Evolutionary conservation across 2,329 filamentous ascomycete species (phyloP).

Genomic region (Epichloe typhina): DNA sequence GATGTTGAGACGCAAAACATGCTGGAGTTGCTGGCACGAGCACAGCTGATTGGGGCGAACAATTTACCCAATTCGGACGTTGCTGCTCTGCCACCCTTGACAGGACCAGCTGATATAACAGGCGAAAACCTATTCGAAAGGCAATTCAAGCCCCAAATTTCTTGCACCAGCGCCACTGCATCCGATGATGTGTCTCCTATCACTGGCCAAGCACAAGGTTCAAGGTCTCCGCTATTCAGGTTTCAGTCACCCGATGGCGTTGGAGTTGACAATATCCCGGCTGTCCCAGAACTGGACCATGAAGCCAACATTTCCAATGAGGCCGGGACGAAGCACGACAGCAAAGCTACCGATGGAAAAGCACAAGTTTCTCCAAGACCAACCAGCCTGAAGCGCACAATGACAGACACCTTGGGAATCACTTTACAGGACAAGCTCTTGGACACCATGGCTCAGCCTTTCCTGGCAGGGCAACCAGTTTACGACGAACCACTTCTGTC

Average conservation of each 20-base stretch:
- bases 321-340: slow-evolving; percentile 43
- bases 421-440: slow-evolving; percentile 71
- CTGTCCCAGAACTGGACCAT: slow-evolving; percentile 11
- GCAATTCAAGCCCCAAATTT: slow-evolving; percentile 50
- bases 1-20: slow-evolving; percentile 82
- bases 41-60: slow-evolving; percentile 62
- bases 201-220: slow-evolving; percentile 8
- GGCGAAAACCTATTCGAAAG: slow-evolving; percentile 75
- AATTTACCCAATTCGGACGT: slow-evolving; percentile 39
- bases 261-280: slow-evolving; percentile 8
- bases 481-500: slow-evolving; percentile 28
- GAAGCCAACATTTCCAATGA: slow-evolving; percentile 38
- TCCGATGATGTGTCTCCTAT: slow-evolving; percentile 23
- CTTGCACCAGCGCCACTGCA: slow-evolving; percentile 34
- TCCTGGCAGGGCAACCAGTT: slow-evolving; percentile 34
- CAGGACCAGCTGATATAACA: slow-evolving; percentile 62
- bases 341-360: slow-evolving; percentile 29
- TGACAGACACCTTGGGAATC: slow-evolving; percentile 67
- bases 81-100: slow-evolving; percentile 47
- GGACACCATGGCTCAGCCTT: slow-evolving; percentile 76
- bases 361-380: slow-evolving; percentile 46
- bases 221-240: slow-evolving; percentile 9
- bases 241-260: slow-evolving; percentile 5
- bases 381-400: slow-evolving; percentile 66
- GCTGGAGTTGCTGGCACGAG: slow-evolving; percentile 74